Conservation (phyloP, 2,329 filamentous ascomycete genomes). For the Hypoxylon sp. region DNA sequence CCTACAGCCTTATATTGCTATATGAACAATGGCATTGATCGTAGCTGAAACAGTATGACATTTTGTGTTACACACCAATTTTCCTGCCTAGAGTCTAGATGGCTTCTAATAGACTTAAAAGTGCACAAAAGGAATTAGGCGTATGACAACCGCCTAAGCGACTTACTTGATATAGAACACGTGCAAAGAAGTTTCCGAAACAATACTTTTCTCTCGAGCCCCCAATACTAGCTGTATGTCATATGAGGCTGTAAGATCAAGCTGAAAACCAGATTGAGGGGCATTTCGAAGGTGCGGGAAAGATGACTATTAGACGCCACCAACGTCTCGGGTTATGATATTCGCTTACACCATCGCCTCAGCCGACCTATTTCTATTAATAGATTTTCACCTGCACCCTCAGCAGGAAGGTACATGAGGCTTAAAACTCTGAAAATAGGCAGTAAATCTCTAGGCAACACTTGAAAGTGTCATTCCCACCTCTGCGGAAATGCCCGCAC, state of each 20-base stretch:
- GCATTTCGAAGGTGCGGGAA: background rate
- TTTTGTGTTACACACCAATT: background rate
- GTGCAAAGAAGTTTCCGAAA: background rate
- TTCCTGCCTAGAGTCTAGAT: background rate
- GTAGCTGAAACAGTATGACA: background rate
- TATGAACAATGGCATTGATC: background rate
- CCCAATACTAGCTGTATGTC: background rate
- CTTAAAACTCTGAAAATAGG: background rate
- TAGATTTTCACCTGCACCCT: background rate
- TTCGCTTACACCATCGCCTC: background rate
- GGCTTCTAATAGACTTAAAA: background rate
- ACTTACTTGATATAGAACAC: background rate
- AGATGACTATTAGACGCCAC: background rate
- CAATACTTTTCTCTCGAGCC: background rate
- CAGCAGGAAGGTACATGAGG: background rate
- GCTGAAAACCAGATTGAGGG: background rate
- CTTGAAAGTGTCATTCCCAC: background rate
- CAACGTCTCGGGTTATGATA: background rate
- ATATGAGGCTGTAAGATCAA: background rate
- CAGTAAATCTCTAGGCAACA: background rate
- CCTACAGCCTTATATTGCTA: background rate
- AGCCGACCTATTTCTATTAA: background rate
- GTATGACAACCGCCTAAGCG: background rate
- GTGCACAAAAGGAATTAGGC: background rate
- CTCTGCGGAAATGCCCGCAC: background rate